Evolutionary conservation across 2,329 filamentous ascomycete genomes (phyloP), one percentile per base, ranked within the genome.

Genomic region (Ascochyta viciae-villosae): DNA sequence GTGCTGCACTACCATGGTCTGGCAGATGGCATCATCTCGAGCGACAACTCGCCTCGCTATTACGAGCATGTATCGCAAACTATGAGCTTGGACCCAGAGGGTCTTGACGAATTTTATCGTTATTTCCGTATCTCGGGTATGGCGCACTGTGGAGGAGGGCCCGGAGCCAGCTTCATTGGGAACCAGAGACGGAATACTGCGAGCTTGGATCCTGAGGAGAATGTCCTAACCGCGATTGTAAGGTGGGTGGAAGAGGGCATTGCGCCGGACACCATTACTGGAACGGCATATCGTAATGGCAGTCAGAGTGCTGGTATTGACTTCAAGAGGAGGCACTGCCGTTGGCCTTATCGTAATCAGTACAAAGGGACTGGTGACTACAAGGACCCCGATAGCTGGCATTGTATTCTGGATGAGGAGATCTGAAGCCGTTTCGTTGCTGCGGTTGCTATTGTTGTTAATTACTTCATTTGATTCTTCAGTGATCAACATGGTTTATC

Each of bases 51-150:
- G 12, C 72, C 75, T 16, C 68, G 76, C 10, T 81, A 81, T 73
- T 81, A 81, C 66, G 68, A 78, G 39, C 71, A 78, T 42, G 74
- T 80, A 8, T 67, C 73, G 1, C 15, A 62, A 35, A 77, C 73
- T 0, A 77, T 81, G 76, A 48, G 62, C 7, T 54, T 67, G 3
- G 48, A 63, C 1, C 31, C 58, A 1, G 46, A 54, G 0, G 60
- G 69, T 41, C 60, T 79, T 13, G 75, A 79, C 51, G 61, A 67
- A 2, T 79, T 77, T 56, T 76, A 80, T 56, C 74, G 81, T 26
- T 77, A 77, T 67, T 83, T 84, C 72, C 76, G 77, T 24, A 80
- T 77, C 67, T 77, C 61, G 53, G 83, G 82, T 6, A 79, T 83
- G 77, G 71, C 65, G 4, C 82, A 83, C 68, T 84, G 82, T 65